Percentiles rank a stretch among this genome's conserved stretches.
phyloP scores from a whole-genome alignment of 2,329 filamentous ascomycete species.

The Colletotrichum sansevieriae region DNA sequence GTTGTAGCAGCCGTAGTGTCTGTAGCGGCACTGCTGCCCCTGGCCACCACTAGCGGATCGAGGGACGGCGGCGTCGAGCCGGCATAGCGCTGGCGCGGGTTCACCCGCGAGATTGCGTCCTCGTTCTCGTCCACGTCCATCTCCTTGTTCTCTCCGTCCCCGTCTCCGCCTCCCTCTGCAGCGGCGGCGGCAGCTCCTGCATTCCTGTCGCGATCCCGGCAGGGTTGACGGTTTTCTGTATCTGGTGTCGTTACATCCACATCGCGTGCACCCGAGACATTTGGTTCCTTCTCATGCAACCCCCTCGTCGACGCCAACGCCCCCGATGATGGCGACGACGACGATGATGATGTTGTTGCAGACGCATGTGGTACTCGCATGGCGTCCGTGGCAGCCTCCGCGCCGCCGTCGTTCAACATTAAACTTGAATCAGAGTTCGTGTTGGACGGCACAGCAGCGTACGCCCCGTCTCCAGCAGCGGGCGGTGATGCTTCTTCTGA shows the following conservation, averaged over 20 bases:
- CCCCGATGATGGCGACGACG: not conserved
- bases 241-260: constrained; percentile 11
- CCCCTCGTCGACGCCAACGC: constrained; percentile 2
- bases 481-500: not conserved
- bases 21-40: constrained; percentile 29
- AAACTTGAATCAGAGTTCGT: not conserved
- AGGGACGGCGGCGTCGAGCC: constrained; percentile 42
- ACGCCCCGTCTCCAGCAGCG: constrained; percentile 19
- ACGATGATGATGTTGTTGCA: not conserved
- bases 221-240: not conserved
- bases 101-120: constrained; percentile 28
- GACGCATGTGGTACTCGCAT: constrained; percentile 20
- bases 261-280: constrained; percentile 40
- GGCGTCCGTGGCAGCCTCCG: not conserved
- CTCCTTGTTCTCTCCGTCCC: not conserved
- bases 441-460: constrained; percentile 6
- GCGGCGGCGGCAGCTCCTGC: not conserved
- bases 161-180: not conserved
- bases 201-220: not conserved
- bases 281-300: constrained; percentile 12
- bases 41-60: constrained; percentile 35
- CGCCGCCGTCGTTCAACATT: constrained; percentile 4
- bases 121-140: not conserved
- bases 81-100: constrained; percentile 37
- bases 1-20: constrained; percentile 4